A percentile compares a stretch with the other conserved stretches of the same genome.
These are phyloP conservation scores for Boletus tylopilopsis DNA, from an alignment of 768 basidiomycete genomes.

Conservation along the genomic window DNA sequence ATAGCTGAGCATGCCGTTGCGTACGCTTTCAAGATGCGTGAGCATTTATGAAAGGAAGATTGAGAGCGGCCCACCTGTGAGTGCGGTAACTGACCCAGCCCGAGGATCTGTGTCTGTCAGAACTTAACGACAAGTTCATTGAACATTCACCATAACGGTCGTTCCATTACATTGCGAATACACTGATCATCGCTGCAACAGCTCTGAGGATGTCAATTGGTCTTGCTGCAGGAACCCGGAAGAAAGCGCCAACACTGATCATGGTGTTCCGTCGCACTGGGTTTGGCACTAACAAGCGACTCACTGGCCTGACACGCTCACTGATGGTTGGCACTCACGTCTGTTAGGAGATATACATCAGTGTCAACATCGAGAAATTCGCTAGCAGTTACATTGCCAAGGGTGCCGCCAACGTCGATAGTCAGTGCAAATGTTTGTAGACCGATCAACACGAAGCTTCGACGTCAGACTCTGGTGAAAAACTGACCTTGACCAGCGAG, in stretches of 20 bases:
- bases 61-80: conserved; percentile 44
- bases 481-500: conserved; percentile 60
- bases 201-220: conserved; percentile 18
- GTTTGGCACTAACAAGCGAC: conserved; percentile 20
- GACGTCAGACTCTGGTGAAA: background rate
- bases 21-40: conserved; percentile 44
- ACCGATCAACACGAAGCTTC: background rate
- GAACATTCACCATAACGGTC: conserved; percentile 60
- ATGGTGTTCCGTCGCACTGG: conserved; percentile 23
- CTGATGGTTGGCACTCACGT: conserved; percentile 21
- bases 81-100: conserved; percentile 57
- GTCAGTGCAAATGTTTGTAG: conserved; percentile 43
- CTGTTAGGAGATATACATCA: conserved; percentile 25
- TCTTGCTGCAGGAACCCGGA: background rate
- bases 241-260: conserved; percentile 22
- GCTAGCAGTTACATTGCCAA: conserved; percentile 36
- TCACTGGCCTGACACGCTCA: background rate
- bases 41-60: conserved; percentile 1
- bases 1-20: conserved; percentile 40
- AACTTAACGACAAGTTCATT: conserved; percentile 48
- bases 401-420: conserved; percentile 40
- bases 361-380: conserved; percentile 45
- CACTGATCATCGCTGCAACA: conserved; percentile 49
- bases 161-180: conserved; percentile 43
- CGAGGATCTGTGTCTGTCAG: conserved; percentile 45